Base-by-base conservation (phyloP, 805 yeast genomes). In the Hanseniaspora occidentalis region DNA sequence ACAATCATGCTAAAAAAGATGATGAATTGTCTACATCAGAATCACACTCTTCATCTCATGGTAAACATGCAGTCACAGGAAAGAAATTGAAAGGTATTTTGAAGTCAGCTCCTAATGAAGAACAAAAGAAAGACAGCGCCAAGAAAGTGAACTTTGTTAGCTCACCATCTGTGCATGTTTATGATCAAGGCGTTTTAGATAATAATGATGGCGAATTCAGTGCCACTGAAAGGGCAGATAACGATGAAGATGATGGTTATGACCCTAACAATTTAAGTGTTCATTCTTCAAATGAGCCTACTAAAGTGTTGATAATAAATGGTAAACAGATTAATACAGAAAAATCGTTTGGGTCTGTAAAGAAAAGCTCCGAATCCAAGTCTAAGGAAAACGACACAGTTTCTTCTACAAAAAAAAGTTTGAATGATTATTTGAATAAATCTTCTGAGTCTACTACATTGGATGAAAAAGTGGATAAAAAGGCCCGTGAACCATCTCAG, bases 131-230 rank as follows among this genome's bases (percentile, higher is more conserved):
- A 8, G 13, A 29, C 2, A 21, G 1, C 1, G 19, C 11, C 14
- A 41, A 37, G 21, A 37, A 34, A 17, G 41, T 37, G 8, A 23
- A 14, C 11, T 41, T 41, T 22, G 24, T 25, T 21, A 41, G 35
- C 9, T 21, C 16, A 13, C 37, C 27, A 23, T 24, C 8, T 2
- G 25, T 41, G 9, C 29, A 37, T 11, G 11, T 22, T 6, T 41
- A 37, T 21, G 18, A 29, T 14, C 33, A 29, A 9, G 11, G 29
- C 8, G 29, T 8, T 25, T n/a, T n/a, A n/a, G n/a, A n/a, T n/a
- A n/a, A n/a, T n/a, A n/a, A n/a, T n/a, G n/a, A n/a, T n/a, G n/a
- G n/a, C n/a, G n/a, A n/a, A n/a, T n/a, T n/a, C n/a, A n/a, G n/a
- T n/a, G n/a, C n/a, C n/a, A n/a, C n/a, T n/a, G n/a, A n/a, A n/a